Base-by-base conservation (phyloP, 108 stramenopile species). In the Discostella pseudostelligera region DNA sequence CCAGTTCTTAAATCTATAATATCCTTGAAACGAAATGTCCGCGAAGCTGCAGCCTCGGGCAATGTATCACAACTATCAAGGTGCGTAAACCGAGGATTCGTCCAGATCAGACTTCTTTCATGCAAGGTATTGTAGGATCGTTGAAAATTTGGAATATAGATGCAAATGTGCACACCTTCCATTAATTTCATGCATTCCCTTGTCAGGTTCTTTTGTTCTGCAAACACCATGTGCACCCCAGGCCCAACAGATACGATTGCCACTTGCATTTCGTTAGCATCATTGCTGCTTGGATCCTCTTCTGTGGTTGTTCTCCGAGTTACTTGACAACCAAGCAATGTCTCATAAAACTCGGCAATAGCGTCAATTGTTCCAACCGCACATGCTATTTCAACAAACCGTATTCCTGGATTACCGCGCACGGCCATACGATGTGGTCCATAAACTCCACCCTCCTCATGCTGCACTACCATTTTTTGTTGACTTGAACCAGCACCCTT, bases 41-140 rank as follows among this genome's bases (percentile, higher is more conserved):
- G 45, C 16, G 79, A 75, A 11, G 61, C 62, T 19, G 17, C 49
- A 0, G 81, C 81, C 63, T 84, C 81, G 58, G 80, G 81, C 81
- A 69, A 80, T 0, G 84, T 73, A 50, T 84, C 81, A 45, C 84
- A 84, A 44, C 69, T 73, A 64, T 84, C 84, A 19, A 84, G 62
- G 55, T 75, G 74, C 1, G 60, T 75, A 51, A 81, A 81, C 45
- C 81, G 58, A 13, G 81, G 76, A 54, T 81, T 81, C 2, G 81
- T 81, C 76, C 76, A 81, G 19, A 81, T 69, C 56, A 78, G 54
- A 51, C 60, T 35, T 11, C 46, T 26, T 5, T 39, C 42, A 35
- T 65, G 36, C 10, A 81, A 65, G 19, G 19, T 16, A 13, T 62
- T 29, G 49, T 78, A 81, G 20, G 42, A 54, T 13, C 16, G 28